These are phyloP conservation scores for Xylariaceae sp. DNA, from an alignment of 2,329 filamentous ascomycete genomes.

Conservation along the genomic window DNA sequence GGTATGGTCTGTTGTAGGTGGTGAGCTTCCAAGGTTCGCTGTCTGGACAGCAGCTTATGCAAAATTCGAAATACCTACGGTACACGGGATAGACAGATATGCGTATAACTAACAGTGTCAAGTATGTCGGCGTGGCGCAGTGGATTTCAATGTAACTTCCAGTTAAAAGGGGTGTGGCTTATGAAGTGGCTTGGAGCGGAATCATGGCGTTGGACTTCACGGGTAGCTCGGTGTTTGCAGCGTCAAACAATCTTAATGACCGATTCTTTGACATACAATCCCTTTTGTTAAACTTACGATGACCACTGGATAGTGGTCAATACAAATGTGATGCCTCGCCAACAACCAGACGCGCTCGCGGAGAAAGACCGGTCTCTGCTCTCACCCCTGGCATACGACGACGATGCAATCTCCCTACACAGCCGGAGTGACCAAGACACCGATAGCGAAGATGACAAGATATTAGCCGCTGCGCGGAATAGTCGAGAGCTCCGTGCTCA, in stretches of 20 bases:
- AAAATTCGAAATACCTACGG: too few relatives aligned
- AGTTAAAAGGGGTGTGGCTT: neutral
- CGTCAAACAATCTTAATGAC: neutral
- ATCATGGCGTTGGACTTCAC: neutral
- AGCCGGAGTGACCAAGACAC: slow-evolving; percentile 68
- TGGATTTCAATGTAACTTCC: slow-evolving; percentile 1
- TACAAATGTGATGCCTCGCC: slow-evolving; percentile 29
- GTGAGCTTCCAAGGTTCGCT: too few relatives aligned
- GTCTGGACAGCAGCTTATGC: too few relatives aligned
- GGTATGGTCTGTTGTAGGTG: too few relatives aligned
- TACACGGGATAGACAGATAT: too few relatives aligned
- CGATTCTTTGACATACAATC: neutral
- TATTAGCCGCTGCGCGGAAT: slow-evolving; percentile 61
- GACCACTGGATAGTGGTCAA: neutral
- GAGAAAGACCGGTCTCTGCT: slow-evolving; percentile 47
- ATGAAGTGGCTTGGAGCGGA: neutral
- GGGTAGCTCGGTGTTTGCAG: slow-evolving; percentile 22
- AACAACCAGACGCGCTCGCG: slow-evolving; percentile 29
- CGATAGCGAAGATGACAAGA: slow-evolving; percentile 71
- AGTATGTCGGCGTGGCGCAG: too few relatives aligned
- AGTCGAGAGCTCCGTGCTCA: slow-evolving; percentile 66
- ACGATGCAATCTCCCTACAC: slow-evolving; percentile 63
- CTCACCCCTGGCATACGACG: slow-evolving; percentile 61
- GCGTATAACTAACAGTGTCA: too few relatives aligned
- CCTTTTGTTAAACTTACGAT: neutral